Base-by-base conservation (phyloP, 1,139 yeast species). In the Pichiaceae sp. region DNA sequence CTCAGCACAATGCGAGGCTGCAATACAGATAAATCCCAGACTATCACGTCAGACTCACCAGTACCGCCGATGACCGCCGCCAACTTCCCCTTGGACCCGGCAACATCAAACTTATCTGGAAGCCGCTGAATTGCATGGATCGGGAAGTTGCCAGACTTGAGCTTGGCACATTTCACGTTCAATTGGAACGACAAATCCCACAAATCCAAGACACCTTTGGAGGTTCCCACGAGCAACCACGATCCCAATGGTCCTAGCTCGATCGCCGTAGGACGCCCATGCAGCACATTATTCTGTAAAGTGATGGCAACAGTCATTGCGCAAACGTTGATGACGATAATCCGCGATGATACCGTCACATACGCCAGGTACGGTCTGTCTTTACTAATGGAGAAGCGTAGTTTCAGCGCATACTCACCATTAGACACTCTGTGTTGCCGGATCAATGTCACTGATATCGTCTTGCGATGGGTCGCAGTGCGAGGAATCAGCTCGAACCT, bases 181-280 rank as follows among this genome's bases (percentile, higher is more conserved):
- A 81, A 47, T 29, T 66, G 67, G 53, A 86, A 85, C 38, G 95
- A 63, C 31, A 83, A 48, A 56, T 89, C 96, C 95, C 96, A 87
- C 17, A 91, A 57, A 43, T 76, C 76, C 24, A 91, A 54, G 1
- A 78, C 61, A 1, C 97, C 97, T 32, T 69, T 70, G 1, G 72
- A 63, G 0, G 96, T 84, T 0, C 96, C 96, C 3, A 81, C 54
- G 4, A 86, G 55, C 3, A 83, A 49, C 89, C 96, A 85, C 6
- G 62, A 56, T 32, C 64, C 64, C 17, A 65, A 57, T 4, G 55
- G 44, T 41, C 79, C 83, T n/a, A 81, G 58, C 1, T 74, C 67
- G 47, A 86, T 72, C 17, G 79, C 60, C 0, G 77, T 71, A 0
- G 80, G 70, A 3, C 72, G 57, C 0, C 97, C 98, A 59, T 77